Base-by-base conservation (phyloP, 306 rosid genomes). In the Fragaria vesca region DNA sequence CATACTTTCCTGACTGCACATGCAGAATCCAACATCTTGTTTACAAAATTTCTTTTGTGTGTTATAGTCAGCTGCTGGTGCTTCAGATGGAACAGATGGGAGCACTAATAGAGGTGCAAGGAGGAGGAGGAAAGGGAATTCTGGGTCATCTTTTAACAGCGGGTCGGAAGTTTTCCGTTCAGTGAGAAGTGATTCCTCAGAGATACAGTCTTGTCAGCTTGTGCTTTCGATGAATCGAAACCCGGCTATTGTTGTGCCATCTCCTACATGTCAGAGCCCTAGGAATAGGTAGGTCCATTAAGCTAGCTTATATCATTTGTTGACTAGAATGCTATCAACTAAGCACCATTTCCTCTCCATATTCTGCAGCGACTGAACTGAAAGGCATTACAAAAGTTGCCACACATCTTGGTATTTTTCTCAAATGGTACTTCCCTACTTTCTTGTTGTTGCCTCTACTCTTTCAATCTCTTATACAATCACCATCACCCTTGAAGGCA, bases 191-290 rank as follows among this genome's bases (percentile, higher is more conserved):
- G 89, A 90, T 69, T 81, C 77, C 79, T 87, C 93, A 30, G 99
- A 89, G 78, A 76, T 79, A 20, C 87, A 82, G 13, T 50, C 88
- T 77, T 86, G 80, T 82, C 93, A 90, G 77, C 88, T 81, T 71
- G 86, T 79, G 80, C 85, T 86, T 63, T 87, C 95, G 34, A 83
- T 79, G 71, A 88, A 77, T 77, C 84, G 87, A 76, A 87, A 90
- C 77, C 88, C 89, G 5, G 89, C 97, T 58, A 83, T 91, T 74
- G 97, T 89, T 42, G 97, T 79, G 74, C 90, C 93, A 57, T 88
- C 92, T 52, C 87, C 88, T 2, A 48, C 84, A 16, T 79, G 78
- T 81, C 75, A 43, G 50, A 81, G 81, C 84, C 83, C 60, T 73
- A 79, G 69, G 83, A 84, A 81, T 77, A 72, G 87, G 90, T 85